Evolutionary conservation across 305 asterid species (phyloP), one percentile per base, ranked within the genome.

Genomic region (Fraxinus floribunda): DNA sequence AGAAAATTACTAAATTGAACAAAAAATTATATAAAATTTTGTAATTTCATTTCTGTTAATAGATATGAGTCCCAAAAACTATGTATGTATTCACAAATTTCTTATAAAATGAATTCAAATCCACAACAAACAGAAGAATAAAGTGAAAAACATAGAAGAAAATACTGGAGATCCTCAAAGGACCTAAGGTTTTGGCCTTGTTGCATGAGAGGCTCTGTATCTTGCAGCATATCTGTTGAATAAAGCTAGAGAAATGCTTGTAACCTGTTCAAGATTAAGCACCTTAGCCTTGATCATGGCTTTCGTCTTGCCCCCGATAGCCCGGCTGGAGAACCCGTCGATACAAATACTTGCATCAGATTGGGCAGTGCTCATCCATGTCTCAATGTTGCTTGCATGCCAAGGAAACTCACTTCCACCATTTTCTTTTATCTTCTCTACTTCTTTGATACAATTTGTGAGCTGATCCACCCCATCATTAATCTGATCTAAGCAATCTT

Each of bases 291-390:
- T 87, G 70, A 93, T 88, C 32, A 83, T 75, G 22, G 90, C 90
- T 88, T 81, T 89, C 9, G 80, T 86, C 89, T 78, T 89, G n/a
- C 92, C 91, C 13, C 90, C 85, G 1, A 93, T 52, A 35, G 84
- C 84, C 83, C 83, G 78, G 36, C 93, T 91, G 46, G 92, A 89
- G 24, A 93, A 85, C 66, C 94, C 93, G 20, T 90, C 90, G 1
- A 89, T 41, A 30, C 95, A 93, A 78, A 78, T 78, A 80, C 85
- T 88, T 5, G 90, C 88, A 78, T 91, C 94, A 0, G 92, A 91
- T 22, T 88, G 78, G 8, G 92, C 95, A 5, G 95, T 83, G 82
- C 95, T 93, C 87, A 93, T 82, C 97, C 97, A 93, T 1, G 97
- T 89, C 41, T 87, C 64, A 1, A 91, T 4, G 3, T 93, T 91